Conservation (phyloP, 306 rosid species). For the Lathyrus sativus region DNA sequence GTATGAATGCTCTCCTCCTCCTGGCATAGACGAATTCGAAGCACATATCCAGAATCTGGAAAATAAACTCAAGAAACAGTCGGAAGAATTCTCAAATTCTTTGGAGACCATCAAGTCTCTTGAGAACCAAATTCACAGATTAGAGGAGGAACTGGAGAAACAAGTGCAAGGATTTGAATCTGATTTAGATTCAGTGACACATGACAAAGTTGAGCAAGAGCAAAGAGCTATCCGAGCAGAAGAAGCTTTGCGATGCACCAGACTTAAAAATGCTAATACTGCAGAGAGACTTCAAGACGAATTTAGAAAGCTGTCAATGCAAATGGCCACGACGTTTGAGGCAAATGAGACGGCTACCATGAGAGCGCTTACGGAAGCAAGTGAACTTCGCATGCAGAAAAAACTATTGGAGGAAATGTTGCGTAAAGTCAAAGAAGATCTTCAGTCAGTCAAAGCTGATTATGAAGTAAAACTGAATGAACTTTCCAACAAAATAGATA, state of each 20-base stretch:
- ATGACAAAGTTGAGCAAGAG: constrained; percentile 85
- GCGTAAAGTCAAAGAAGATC: constrained; percentile 57
- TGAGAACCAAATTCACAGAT: constrained; percentile 56
- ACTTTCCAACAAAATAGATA: constrained; percentile 53
- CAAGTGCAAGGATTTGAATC: constrained; percentile 72
- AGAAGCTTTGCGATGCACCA: constrained; percentile 73
- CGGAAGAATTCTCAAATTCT: constrained; percentile 66
- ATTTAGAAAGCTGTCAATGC: constrained; percentile 72
- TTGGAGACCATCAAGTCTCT: constrained; percentile 61
- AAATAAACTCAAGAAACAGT: constrained; percentile 62
- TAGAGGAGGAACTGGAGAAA: constrained; percentile 81
- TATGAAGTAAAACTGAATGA: constrained; percentile 55
- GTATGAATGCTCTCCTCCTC: constrained; percentile 77
- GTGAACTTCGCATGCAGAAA: constrained; percentile 68
- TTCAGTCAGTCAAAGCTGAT: constrained; percentile 56
- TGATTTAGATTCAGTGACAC: constrained; percentile 64
- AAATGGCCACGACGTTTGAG: constrained; percentile 81
- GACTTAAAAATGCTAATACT: constrained; percentile 65
- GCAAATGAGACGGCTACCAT: constrained; percentile 82
- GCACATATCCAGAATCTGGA: constrained; percentile 63
- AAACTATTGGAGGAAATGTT: constrained; percentile 65
- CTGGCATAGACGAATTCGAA: constrained; percentile 51
- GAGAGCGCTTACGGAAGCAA: constrained; percentile 70
- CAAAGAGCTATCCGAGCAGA: constrained; percentile 92
- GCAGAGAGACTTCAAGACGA: constrained; percentile 95